Conservation (phyloP, 1,284 basidiomycete genomes). For the Neolentinus lepideus region DNA sequence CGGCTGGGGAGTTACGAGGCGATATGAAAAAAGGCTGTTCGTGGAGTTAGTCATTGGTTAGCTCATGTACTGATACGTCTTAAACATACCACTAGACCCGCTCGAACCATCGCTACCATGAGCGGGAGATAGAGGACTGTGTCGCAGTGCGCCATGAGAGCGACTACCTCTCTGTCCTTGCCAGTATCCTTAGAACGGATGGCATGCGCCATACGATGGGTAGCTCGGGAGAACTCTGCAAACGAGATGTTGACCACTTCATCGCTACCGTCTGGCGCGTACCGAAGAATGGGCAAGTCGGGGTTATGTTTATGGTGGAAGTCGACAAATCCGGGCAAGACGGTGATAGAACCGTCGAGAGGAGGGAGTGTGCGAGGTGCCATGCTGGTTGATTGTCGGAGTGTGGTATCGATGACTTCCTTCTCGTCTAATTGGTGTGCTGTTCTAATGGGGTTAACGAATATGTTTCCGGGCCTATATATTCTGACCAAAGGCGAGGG, state of each 20-base stretch:
- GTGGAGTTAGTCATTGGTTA: not conserved
- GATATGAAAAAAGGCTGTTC: constrained; percentile 22
- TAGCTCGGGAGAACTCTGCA: constrained; percentile 18
- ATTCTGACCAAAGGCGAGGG: too few species aligned
- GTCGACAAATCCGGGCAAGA: constrained; percentile 18
- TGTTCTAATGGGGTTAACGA: too few species aligned
- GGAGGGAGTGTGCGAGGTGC: constrained; percentile 6
- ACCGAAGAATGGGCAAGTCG: constrained; percentile 11
- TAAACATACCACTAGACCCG: constrained; percentile 20
- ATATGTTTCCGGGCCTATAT: too few species aligned
- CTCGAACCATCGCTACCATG: constrained; percentile 20
- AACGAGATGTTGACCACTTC: constrained; percentile 11
- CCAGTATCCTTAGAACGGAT: constrained; percentile 6
- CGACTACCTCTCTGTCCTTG: constrained; percentile 20
- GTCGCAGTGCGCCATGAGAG: constrained; percentile 22
- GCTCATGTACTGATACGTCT: not conserved
- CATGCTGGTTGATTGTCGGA: not conserved
- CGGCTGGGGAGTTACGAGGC: constrained; percentile 2
- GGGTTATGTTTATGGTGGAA: constrained; percentile 27
- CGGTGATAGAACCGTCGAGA: constrained; percentile 11
- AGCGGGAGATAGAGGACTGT: constrained; percentile 24
- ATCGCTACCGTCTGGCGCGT: not conserved
- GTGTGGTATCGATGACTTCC: too few species aligned
- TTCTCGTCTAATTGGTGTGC: too few species aligned
- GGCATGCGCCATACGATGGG: constrained; percentile 23